These are phyloP conservation scores for Fusarium scirpi DNA, from an alignment of 2,329 filamentous ascomycete species.

Conservation along the genomic window DNA sequence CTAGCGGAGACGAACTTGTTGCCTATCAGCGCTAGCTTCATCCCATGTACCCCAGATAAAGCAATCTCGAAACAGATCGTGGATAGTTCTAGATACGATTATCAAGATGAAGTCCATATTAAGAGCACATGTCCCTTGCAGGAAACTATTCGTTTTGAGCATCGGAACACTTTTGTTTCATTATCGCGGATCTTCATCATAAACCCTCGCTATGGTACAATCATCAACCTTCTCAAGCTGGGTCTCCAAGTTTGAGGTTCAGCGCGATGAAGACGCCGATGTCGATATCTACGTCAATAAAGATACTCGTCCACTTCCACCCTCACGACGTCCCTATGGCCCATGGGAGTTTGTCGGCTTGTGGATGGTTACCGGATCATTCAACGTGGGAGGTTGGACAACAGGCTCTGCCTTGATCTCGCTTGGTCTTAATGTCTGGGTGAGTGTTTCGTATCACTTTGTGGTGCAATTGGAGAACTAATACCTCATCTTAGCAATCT, in stretches of 20 bases:
- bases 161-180: not conserved
- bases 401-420: conserved; percentile 49
- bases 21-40: not conserved
- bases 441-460: not conserved
- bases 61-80: not conserved
- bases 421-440: conserved; percentile 44
- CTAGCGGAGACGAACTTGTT: not conserved
- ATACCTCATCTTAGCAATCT: not conserved
- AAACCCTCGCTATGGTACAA: not conserved
- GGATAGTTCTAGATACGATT: not conserved
- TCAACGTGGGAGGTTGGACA: conserved; percentile 52
- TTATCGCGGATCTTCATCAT: not conserved
- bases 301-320: conserved; percentile 43
- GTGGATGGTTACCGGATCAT: conserved; percentile 51
- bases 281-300: conserved; percentile 8
- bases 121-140: not conserved
- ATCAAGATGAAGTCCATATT: not conserved
- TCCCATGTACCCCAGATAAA: not conserved
- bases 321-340: conserved; percentile 48
- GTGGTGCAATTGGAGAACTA: not conserved
- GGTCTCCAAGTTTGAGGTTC: not conserved
- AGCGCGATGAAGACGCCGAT: not conserved
- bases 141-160: not conserved
- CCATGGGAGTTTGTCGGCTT: conserved; percentile 51
- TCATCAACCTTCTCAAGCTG: not conserved